phyloP scores from a whole-genome alignment of 352 stramenopile genomes.

The Pythium folliculosum region DNA sequence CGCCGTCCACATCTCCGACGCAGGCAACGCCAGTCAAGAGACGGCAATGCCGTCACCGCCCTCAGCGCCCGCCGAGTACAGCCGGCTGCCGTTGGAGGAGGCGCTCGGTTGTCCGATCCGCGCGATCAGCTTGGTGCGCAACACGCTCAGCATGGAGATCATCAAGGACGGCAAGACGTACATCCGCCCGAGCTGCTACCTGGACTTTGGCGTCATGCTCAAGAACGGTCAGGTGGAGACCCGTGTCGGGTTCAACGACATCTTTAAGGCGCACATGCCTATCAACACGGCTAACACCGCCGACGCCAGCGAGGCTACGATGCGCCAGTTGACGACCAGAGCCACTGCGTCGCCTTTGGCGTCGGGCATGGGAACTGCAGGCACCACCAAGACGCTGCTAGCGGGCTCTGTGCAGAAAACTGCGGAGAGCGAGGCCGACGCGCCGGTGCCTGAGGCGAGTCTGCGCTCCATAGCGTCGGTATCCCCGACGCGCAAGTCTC shows the following conservation, averaged over 20 bases:
- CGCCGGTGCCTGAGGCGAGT: not conserved
- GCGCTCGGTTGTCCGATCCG: conserved; percentile 29
- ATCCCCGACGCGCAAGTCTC: not conserved
- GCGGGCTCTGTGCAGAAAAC: not conserved
- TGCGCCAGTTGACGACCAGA: not conserved
- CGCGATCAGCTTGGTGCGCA: conserved; percentile 26
- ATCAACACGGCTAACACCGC: not conserved
- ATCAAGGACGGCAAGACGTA: conserved; percentile 27
- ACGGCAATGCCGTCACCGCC: not conserved
- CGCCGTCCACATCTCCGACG: not conserved
- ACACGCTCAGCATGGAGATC: conserved; percentile 35
- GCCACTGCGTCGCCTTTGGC: not conserved
- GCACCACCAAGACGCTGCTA: not conserved
- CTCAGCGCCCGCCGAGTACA: conserved; percentile 10
- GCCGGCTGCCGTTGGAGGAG: conserved; percentile 31
- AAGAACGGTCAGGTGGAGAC: conserved; percentile 26
- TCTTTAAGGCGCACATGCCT: conserved; percentile 13
- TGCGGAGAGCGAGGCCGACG: not conserved
- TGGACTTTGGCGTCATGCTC: conserved; percentile 40
- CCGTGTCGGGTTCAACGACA: conserved; percentile 12
- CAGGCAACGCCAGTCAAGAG: not conserved
- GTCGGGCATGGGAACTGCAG: not conserved
- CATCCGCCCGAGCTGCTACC: conserved; percentile 36
- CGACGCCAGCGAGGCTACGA: not conserved
- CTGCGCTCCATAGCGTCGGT: not conserved